Evolutionary conservation across 768 basidiomycete genomes (phyloP), one percentile per base, ranked within the genome.

Genomic region (Pisolithus sp.): DNA sequence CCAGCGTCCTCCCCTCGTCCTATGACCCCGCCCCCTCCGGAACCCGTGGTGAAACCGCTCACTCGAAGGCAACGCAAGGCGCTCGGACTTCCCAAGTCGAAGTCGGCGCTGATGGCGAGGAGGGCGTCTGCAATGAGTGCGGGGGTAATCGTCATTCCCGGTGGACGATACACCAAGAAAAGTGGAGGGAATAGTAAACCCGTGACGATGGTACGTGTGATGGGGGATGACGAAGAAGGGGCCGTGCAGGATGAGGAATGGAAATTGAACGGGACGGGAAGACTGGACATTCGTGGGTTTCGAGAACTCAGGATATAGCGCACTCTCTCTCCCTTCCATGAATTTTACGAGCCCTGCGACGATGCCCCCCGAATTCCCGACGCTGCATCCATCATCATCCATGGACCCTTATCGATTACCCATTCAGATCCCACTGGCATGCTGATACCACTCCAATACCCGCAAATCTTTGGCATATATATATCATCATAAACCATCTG

Each of bases 221-320:
- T 36, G 30, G 63, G 54, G 36, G 62, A 63, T 17, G 73, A 67
- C 28, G 68, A 71, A 17, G 73, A 68, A 44, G 60, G 61, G 2
- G 59, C 58, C 21, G 62, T 58, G 34, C 66, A 68, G 13, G 73
- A 64, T 5, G 69, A 57, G 13, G 79, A 77, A 62, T 88, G 86
- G 86, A 71, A 68, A 60, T 74, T 68, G 65, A 89, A 85, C 67
- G 86, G 86, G 55, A 77, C 79, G 30, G 86, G 86, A 47, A 71
- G 86, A 60, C 65, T 89, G 53, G 86, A 89, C 64, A 85, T 89
- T 49, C 73, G 86, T 49, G 86, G 86, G 49, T 89, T 89, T 66
- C 71, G 85, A 58, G 87, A 89, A 70, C 65, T 89, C 66, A 85
- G 78, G 77, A 89, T 89, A 55, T 81, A 69, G 60, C 44, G 44